Evolutionary conservation across 1,284 basidiomycete species (phyloP), one percentile per base, ranked within the genome.

Genomic region (Puccinia horiana): DNA sequence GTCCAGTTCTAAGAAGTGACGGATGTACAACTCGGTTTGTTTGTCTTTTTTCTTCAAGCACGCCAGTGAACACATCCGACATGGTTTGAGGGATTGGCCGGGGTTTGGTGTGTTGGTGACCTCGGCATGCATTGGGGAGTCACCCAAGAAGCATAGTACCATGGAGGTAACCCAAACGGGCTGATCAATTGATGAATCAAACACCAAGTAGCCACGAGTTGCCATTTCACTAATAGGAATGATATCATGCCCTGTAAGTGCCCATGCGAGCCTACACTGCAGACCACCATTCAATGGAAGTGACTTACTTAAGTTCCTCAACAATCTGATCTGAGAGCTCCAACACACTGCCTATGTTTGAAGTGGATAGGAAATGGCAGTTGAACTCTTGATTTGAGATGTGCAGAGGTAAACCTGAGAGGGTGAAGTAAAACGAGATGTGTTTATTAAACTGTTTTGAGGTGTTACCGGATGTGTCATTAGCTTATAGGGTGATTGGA

Each of bases 231-330:
- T 63, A 20, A 63, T 20, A n/a, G n/a, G n/a, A n/a, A n/a, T n/a
- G n/a, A n/a, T n/a, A n/a, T n/a, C n/a, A n/a, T n/a, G n/a, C n/a
- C n/a, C n/a, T n/a, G n/a, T n/a, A n/a, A n/a, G n/a, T n/a, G n/a
- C n/a, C n/a, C n/a, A 6, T 32, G 49, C 49, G 23, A 23, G 49
- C 4, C 11, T 4, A 52, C 44, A 47, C 44, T 47, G 9, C 44
- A 83, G 44, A 47, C n/a, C n/a, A 47, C 44, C 44, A 47, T n/a
- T n/a, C n/a, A n/a, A n/a, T n/a, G n/a, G n/a, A 58, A 63, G 32
- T 29, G 20, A 32, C 70, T 47, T 29, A 87, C 87, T 85, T 80
- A 2, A 88, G 70, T 65, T 87, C 86, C 0, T 85, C 77, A 0
- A 84, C 85, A 67, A n/a, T n/a, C n/a, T n/a, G n/a, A n/a, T n/a